phyloP scores from a whole-genome alignment of 1,284 basidiomycete genomes.

The Cerioporus squamosus region DNA sequence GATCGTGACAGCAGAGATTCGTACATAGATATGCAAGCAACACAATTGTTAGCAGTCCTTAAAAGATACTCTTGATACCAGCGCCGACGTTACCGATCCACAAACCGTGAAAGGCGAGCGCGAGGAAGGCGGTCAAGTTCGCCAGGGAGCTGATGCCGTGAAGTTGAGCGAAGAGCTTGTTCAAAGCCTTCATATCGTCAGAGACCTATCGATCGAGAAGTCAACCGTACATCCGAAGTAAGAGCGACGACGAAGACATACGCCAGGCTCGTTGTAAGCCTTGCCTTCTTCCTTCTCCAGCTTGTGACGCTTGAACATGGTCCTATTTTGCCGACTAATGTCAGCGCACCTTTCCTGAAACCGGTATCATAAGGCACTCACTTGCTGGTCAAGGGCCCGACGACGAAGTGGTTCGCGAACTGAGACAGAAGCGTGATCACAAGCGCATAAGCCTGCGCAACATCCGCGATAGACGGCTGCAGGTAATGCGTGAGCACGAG shows the following conservation, averaged over 20 bases:
- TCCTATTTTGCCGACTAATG: slow-evolving; percentile 41
- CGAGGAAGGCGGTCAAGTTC: slow-evolving; percentile 65
- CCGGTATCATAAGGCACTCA: slow-evolving; percentile 35
- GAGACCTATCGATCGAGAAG: slow-evolving; percentile 54
- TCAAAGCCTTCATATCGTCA: slow-evolving; percentile 68
- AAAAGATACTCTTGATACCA: slow-evolving; percentile 25
- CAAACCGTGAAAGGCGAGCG: slow-evolving; percentile 73
- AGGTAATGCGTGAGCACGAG: slow-evolving; percentile 53
- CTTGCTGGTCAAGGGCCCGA: slow-evolving; percentile 74
- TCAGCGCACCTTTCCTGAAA: not conserved
- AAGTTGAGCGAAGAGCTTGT: slow-evolving; percentile 62
- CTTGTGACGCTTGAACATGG: slow-evolving; percentile 74
- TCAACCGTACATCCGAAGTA: not conserved
- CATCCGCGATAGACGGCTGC: slow-evolving; percentile 60
- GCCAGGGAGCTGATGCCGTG: slow-evolving; percentile 73
- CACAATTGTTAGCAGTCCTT: not conserved
- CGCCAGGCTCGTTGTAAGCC: slow-evolving; percentile 62
- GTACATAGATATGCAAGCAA: not conserved
- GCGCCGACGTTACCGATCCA: slow-evolving; percentile 65
- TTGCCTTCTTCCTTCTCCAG: slow-evolving; percentile 80
- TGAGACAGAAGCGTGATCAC: slow-evolving; percentile 54
- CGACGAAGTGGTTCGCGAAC: slow-evolving; percentile 57
- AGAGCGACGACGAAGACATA: slow-evolving; percentile 39
- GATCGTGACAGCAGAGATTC: not conserved
- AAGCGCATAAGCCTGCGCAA: slow-evolving; percentile 73